A percentile compares a stretch with the other conserved stretches of the same genome.
Conservation (phyloP, 495 filamentous ascomycete species). For the Podospora australis region DNA sequence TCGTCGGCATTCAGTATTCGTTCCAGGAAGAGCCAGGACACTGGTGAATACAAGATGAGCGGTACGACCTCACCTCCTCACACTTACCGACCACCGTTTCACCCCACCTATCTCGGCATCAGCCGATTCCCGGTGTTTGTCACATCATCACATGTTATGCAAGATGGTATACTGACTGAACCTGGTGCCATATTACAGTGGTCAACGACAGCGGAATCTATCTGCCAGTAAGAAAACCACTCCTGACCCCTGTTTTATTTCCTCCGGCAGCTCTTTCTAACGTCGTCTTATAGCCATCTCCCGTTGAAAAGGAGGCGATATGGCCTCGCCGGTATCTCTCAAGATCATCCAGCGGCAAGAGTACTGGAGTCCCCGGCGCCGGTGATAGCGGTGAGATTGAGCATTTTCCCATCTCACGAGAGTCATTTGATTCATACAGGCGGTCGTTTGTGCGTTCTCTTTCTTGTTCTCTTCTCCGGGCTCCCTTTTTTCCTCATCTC, state of each 20-base stretch:
- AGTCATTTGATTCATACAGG: slow-evolving; percentile 96
- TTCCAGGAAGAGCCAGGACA: slow-evolving; percentile 48
- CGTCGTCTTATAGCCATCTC: slow-evolving; percentile 62
- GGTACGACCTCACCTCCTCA: no score
- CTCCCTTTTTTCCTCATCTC: slow-evolving; percentile 1
- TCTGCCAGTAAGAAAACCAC: slow-evolving; percentile 62
- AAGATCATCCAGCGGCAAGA: slow-evolving; percentile 60
- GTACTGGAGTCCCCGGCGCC: slow-evolving; percentile 46
- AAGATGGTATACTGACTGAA: no score
- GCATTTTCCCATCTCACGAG: slow-evolving; percentile 92
- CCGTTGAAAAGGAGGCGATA: slow-evolving; percentile 74
- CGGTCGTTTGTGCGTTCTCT: slow-evolving; percentile 75
- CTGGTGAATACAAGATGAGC: slow-evolving; percentile 74
- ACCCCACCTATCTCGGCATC: no score
- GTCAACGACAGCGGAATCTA: slow-evolving; percentile 97
- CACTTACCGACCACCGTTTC: no score
- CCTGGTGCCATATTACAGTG: slow-evolving; percentile 57
- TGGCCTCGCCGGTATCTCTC: slow-evolving; percentile 73
- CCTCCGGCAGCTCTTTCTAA: background rate
- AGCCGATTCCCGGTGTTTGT: no score
- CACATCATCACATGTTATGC: no score
- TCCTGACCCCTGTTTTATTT: background rate
- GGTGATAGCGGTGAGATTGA: slow-evolving; percentile 60
- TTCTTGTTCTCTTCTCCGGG: background rate
- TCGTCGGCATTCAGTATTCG: slow-evolving; percentile 59